Evolutionary conservation across 805 yeast genomes (phyloP), one percentile per base, ranked within the genome.

Genomic region (Saccharomycopsis fibuligera): DNA sequence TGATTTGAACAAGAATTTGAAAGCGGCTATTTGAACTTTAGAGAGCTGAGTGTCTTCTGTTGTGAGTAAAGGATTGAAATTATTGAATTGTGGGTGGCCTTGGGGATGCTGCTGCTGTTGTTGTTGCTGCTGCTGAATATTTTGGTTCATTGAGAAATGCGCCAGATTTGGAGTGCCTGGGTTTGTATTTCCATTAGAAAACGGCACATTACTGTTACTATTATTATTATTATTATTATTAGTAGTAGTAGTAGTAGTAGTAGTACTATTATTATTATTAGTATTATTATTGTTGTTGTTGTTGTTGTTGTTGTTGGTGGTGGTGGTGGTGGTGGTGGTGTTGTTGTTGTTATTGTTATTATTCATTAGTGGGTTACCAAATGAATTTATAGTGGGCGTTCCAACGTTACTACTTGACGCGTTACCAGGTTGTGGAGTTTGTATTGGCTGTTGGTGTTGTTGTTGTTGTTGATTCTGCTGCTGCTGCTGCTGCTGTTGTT

Each of bases 41-140:
- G 54, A 42, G 9, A 50, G 16, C 31, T 44, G 44, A 30, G 37
- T 38, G 31, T 41, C 47, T 25, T 52, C 41, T 30, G 53, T 29
- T 29, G 35, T 43, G n/a, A 57, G 57, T 10, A 53, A 53, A 30
- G 49, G 45, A 10, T 23, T 43, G 22, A 8, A 9, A 16, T 5
- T 4, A 17, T 38, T 45, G 9, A 2, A 17, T 21, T 43, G 51
- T n/a, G 9, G 47, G 39, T 60, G 65, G 43, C 56, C 62, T 33
- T 54, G 61, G 4, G 58, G 61, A 35, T 53, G 51, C 51, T 27
- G 54, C 40, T 48, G 60, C 23, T 40, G 58, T 35, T 37, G 57
- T 35, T 41, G 53, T 21, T 48, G 23, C 5, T 22, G 41, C 42
- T 45, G 27, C 30, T 49, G 53, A 19, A 16, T 42, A 2, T 3